Base-by-base conservation (phyloP, 371 early-diverging fungal genomes). In the Smittium culicis region DNA sequence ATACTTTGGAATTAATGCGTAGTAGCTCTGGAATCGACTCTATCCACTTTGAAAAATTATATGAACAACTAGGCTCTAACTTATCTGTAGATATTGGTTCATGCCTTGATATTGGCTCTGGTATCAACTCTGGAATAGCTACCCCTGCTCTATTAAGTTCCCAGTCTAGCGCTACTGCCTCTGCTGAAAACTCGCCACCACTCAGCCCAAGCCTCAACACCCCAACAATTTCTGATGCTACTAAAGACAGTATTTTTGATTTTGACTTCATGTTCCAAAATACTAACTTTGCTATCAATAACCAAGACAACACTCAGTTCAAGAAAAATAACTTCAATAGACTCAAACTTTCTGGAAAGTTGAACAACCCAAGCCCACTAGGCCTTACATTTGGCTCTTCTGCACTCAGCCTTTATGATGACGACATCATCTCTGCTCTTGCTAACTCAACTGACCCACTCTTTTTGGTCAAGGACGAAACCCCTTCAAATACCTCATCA, bases 341-440 rank as follows among this genome's bases (percentile, higher is more conserved):
- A 30, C 34, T 11, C 5, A 30, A 60, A 20, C 20, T 34, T 20
- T 11, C 5, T 33, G 20, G 34, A 11, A 60, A 60, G 28, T 68
- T 16, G 64, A 62, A 2, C 61, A 34, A 3, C 34, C 54, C 35
- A 31, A 2, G 66, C 32, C 27, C 35, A 5, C 67, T 61, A 45
- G 31, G 55, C 61, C 25, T 54, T 68, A 73, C 61, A 65, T 73
- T 20, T 64, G 68, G 0, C 67, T 74, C 71, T 54, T 73, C 1
- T 67, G 72, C 61, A 68, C 77, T 20, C 71, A 73, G 8, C 70
- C 58, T 77, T 24, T 77, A 77, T 66, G 77, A 77, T 73, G 77
- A 77, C 70, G 77, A 77, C 67, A 78, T 77, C 57, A 77, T 77
- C 30, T 71, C 77, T 0, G 77, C 78, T 35, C 68, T 77, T 17